Base-by-base conservation (phyloP, 1,139 yeast genomes). In the Saccharomycopsis hybrid region DNA sequence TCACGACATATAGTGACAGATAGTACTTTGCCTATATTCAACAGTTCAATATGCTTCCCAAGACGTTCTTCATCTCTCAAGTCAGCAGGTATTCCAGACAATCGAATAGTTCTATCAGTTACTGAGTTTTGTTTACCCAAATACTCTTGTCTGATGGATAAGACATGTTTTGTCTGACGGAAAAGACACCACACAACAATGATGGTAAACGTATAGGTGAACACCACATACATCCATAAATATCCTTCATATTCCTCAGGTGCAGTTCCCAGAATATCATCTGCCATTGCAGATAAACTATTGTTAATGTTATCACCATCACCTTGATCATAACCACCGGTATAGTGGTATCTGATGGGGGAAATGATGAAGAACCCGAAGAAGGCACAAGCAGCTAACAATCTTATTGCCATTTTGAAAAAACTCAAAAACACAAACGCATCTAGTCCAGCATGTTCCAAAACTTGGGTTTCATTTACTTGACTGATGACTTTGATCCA, bases 71-170 rank as follows among this genome's bases (percentile, higher is more conserved):
- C 92, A 49, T 80, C 81, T 51, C 97, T 70, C 39, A 89, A 68
- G 47, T 82, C 80, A 0, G 86, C 83, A 0, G 97, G 97, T n/a
- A 92, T 87, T 0, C 97, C 97, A 43, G 94, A 85, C 29, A 92
- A 66, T 53, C 94, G 71, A 50, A 92, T 85, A 0, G 98, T 92
- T 60, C 97, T 73, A 70, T 92, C 98, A 0, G 97, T 89, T 50
- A 92, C 78, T 4, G 96, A 84, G 63, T 86, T 85, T 63, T 90
- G 97, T 47, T 81, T 77, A 0, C 97, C 97, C 57, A 92, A 70
- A 62, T 86, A 86, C 56, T 74, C 72, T 63, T 92, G 98, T 52
- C 98, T 75, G 25, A 85, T 82, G 52, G 74, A 72, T 31, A 90
- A 83, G 40, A 92, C 88, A 52, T 75, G 71, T 54, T 75, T 73